These are phyloP conservation scores for Extremus antarcticus DNA, from an alignment of 495 filamentous ascomycete species.

Conservation along the genomic window DNA sequence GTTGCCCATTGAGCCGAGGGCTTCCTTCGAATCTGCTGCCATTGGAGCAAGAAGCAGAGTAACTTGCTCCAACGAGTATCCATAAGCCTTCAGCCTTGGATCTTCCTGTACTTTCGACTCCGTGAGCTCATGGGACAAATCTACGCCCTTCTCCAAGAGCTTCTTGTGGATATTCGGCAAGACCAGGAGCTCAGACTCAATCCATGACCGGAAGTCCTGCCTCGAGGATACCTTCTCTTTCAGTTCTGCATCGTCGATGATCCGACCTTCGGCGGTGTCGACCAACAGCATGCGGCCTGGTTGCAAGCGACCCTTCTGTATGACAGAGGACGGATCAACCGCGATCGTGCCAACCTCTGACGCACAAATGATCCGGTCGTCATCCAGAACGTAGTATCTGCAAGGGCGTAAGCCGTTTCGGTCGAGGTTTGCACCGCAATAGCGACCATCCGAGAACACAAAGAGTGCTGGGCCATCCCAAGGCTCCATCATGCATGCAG, in stretches of 20 bases:
- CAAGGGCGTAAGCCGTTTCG: constrained; percentile 94
- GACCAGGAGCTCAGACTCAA: constrained; percentile 77
- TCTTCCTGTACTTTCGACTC: constrained; percentile 73
- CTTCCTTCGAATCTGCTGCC: constrained; percentile 98
- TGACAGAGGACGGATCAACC: constrained; percentile 78
- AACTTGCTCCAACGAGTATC: constrained; percentile 96
- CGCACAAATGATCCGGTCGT: constrained; percentile 96
- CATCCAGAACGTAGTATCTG: constrained; percentile 95
- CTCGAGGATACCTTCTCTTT: constrained; percentile 80
- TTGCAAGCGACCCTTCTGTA: constrained; percentile 92
- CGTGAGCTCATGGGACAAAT: constrained; percentile 57
- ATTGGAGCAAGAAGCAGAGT: constrained; percentile 89
- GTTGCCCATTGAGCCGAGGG: constrained; percentile 99
- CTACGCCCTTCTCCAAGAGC: constrained; percentile 46
- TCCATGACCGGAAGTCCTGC: constrained; percentile 78
- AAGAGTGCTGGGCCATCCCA: constrained; percentile 98
- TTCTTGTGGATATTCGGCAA: constrained; percentile 60
- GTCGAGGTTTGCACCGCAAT: constrained; percentile 98
- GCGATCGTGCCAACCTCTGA: constrained; percentile 94
- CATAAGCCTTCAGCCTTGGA: constrained; percentile 73
- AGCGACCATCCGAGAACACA: constrained; percentile 94
- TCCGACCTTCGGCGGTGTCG: constrained; percentile 87
- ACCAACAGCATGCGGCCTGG: constrained; percentile 97
- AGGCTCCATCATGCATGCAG: constrained; percentile 98
- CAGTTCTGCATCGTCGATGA: constrained; percentile 90